Conservation (phyloP, 495 filamentous ascomycete species). For the Clohesyomyces aquaticus region DNA sequence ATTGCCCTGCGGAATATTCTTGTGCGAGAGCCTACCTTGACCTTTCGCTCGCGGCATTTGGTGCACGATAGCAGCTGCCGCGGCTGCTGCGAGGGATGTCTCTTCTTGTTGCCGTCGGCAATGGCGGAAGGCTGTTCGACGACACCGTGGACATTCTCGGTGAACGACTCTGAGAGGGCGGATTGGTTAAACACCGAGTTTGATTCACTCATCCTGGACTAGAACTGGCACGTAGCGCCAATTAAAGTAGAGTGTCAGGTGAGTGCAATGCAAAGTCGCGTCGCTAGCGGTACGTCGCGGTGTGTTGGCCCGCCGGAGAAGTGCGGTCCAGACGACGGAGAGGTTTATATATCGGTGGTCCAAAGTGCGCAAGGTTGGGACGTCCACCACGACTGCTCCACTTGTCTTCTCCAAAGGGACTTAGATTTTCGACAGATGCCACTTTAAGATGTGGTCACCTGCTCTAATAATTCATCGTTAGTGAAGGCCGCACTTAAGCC, state of each 20-base stretch:
- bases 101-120: conserved; percentile 29
- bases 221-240: conserved; percentile 26
- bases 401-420: background rate
- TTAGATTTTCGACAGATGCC: background rate
- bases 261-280: conserved; percentile 16
- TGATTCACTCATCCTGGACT: conserved; percentile 33
- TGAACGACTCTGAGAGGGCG: conserved; percentile 1
- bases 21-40: conserved; percentile 43
- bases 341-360: conserved; percentile 15
- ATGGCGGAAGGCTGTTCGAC: background rate
- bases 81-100: conserved; percentile 39
- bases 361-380: background rate
- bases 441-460: background rate
- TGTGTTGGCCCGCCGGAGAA: conserved; percentile 24
- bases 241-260: conserved; percentile 18
- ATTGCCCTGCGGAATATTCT: conserved; percentile 3
- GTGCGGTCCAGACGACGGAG: conserved; percentile 21
- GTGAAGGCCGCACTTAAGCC: conserved; percentile 10
- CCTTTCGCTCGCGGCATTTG: conserved; percentile 50
- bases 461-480: conserved; percentile 13
- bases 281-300: conserved; percentile 16
- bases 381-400: conserved; percentile 1
- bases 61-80: conserved; percentile 50
- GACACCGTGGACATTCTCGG: conserved; percentile 28
- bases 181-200: conserved; percentile 18